These are phyloP conservation scores for Phytophthora pseudosyringae DNA, from an alignment of 352 stramenopile genomes.

Conservation along the genomic window DNA sequence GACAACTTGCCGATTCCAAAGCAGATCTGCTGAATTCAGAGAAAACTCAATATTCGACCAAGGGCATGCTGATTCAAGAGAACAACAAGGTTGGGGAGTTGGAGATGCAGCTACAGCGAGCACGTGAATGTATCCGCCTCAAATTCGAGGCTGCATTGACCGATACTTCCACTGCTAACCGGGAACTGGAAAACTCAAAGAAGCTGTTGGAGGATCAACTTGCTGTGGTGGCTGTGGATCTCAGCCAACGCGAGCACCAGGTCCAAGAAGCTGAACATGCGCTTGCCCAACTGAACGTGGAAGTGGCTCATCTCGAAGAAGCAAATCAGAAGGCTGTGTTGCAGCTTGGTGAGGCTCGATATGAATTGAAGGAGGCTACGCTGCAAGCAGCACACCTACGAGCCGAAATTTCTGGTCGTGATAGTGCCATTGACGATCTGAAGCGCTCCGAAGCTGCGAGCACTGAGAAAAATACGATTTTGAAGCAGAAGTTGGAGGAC, in stretches of 20 bases:
- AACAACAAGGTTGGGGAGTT: slow-evolving; percentile 35
- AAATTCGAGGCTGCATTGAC: slow-evolving; percentile 47
- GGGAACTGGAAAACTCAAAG: slow-evolving; percentile 29
- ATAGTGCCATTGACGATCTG: slow-evolving; percentile 24
- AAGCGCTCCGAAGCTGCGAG: slow-evolving; percentile 15
- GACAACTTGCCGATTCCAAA: slow-evolving; percentile 36
- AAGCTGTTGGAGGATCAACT: slow-evolving; percentile 31
- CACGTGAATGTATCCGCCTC: slow-evolving; percentile 32
- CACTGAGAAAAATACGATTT: slow-evolving; percentile 19
- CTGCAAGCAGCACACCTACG: slow-evolving; percentile 14
- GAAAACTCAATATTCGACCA: slow-evolving; percentile 23
- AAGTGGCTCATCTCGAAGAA: slow-evolving; percentile 33
- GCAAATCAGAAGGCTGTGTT: slow-evolving; percentile 10
- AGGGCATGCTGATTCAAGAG: slow-evolving; percentile 38
- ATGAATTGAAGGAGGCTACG: slow-evolving; percentile 24
- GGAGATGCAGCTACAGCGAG: slow-evolving; percentile 31
- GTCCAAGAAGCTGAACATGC: slow-evolving; percentile 24
- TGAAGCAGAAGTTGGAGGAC: slow-evolving; percentile 34
- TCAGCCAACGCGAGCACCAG: slow-evolving; percentile 29
- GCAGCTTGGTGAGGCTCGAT: slow-evolving; percentile 19
- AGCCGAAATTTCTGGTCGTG: slow-evolving; percentile 24
- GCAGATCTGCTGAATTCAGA: slow-evolving; percentile 36
- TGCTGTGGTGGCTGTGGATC: slow-evolving; percentile 9
- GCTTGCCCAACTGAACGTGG: slow-evolving; percentile 27
- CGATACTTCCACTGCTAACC: slow-evolving; percentile 38